These are phyloP conservation scores for Picea mariana DNA, from an alignment of 83 land plant genomes.

Conservation along the genomic window DNA sequence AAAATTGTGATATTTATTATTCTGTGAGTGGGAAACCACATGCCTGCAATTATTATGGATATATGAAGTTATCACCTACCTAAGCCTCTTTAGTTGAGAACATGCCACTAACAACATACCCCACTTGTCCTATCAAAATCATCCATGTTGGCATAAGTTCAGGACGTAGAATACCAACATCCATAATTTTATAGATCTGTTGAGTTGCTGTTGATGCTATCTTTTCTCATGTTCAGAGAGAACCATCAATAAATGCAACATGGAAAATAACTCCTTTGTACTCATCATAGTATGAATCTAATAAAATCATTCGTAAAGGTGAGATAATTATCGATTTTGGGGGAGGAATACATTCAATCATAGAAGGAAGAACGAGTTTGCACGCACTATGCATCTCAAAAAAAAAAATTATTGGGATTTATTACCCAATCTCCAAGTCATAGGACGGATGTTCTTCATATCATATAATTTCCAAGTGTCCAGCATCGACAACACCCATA, in stretches of 20 bases:
- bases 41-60: neutral
- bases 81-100: conserved; percentile 97
- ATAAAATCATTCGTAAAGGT: conserved; percentile 87
- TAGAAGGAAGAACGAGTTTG: conserved; percentile 75
- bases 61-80: conserved; percentile 83
- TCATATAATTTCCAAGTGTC: too few species aligned
- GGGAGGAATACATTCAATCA: conserved; percentile 80
- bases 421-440: too few species aligned
- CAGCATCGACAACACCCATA: too few species aligned
- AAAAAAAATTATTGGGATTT: too few species aligned
- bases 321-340: conserved; percentile 66
- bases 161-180: conserved; percentile 96
- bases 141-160: conserved; percentile 90
- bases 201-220: conserved; percentile 90
- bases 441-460: too few species aligned
- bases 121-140: conserved; percentile 95
- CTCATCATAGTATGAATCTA: conserved; percentile 98
- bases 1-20: neutral
- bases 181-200: conserved; percentile 86
- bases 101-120: conserved; percentile 95
- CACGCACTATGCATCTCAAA: too few species aligned
- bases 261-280: conserved; percentile 99
- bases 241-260: conserved; percentile 95
- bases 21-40: neutral
- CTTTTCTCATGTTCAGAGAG: conserved; percentile 79